Evolutionary conservation across 352 stramenopile species (phyloP), one percentile per base, ranked within the genome.

Genomic region (Halophytophthora batemanensis): DNA sequence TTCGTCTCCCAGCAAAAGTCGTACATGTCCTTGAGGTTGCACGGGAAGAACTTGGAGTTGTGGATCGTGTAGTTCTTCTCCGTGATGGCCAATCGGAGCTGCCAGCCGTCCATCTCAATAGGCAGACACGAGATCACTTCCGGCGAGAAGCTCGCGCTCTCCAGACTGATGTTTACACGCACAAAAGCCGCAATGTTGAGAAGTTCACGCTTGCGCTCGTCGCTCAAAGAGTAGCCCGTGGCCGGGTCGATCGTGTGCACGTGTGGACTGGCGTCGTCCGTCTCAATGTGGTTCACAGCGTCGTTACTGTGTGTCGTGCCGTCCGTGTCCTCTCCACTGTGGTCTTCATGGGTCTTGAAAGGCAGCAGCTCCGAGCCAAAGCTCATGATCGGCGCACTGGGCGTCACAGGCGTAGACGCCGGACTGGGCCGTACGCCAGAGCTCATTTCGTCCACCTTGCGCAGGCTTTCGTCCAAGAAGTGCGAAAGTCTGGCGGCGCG

Each of bases 31-130:
- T 73, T 64, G 13, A 86, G 58, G 25, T 82, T 74, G 64, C 80
- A 90, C 10, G 80, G 80, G 58, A 93, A 93, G 52, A 91, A 93
- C 66, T 93, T 93, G 57, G 70, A 70, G 57, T 91, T 93, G 73
- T 93, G 78, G 51, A 91, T 91, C 56, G 83, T 90, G 61, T 91
- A 93, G 66, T 88, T 91, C 64, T 90, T 90, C 61, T 90, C 80
- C 6, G 83, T 93, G 56, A 93, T 93, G 29, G 80, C 77, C 12
- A 93, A 64, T 25, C 83, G 83, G 21, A 93, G 66, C 49, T 89
- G 78, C 83, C 83, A 93, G 40, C 83, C 83, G 53, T 93, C 83
- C 80, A 93, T 88, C 54, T 93, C 78, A 34, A 93, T 93, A 0
- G 83, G 83, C 15, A 93, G 68, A 52, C 78, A 93, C 60, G 78